Conservation (phyloP, 495 filamentous ascomycete genomes). For the Penicillium bialowiezense region DNA sequence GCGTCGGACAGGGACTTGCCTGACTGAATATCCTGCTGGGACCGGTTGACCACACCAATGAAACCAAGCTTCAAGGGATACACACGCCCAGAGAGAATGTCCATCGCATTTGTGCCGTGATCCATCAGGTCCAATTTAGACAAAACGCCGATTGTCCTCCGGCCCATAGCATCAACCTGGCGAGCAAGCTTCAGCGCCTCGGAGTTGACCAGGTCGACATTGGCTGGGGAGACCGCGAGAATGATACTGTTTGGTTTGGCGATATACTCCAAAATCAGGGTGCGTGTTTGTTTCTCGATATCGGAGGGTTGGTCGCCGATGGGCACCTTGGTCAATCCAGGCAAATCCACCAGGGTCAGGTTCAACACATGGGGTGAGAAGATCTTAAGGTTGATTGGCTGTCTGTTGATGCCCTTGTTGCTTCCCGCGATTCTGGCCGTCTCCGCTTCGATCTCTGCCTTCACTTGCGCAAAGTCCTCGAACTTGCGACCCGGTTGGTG, state of each 20-base stretch:
- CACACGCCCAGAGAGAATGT: conserved; percentile 92
- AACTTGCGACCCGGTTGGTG: conserved; percentile 88
- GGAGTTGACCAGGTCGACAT: conserved; percentile 98
- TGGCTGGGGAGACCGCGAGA: conserved; percentile 93
- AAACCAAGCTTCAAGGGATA: conserved; percentile 97
- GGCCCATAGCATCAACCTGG: conserved; percentile 93
- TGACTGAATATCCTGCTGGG: conserved; percentile 96
- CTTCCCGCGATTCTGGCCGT: conserved; percentile 91
- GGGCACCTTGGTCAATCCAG: conserved; percentile 95
- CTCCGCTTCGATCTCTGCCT: conserved; percentile 96
- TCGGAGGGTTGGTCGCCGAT: conserved; percentile 98
- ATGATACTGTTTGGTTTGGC: conserved; percentile 99
- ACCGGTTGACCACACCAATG: conserved; percentile 96
- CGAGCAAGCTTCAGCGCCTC: conserved; percentile 95
- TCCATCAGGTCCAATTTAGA: conserved; percentile 99
- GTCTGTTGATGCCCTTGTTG: conserved; percentile 98
- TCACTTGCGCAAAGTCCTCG: conserved; percentile 87
- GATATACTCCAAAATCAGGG: conserved; percentile 96
- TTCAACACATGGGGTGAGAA: conserved; percentile 97
- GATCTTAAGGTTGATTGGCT: conserved; percentile 98
- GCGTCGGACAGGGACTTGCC: conserved; percentile 90
- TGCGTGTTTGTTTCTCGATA: conserved; percentile 98
- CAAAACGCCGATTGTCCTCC: conserved; percentile 93
- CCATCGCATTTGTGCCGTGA: conserved; percentile 95
- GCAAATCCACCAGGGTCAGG: conserved; percentile 93